Conservation (phyloP, 805 yeast species). For the Starmera pachycereana region DNA sequence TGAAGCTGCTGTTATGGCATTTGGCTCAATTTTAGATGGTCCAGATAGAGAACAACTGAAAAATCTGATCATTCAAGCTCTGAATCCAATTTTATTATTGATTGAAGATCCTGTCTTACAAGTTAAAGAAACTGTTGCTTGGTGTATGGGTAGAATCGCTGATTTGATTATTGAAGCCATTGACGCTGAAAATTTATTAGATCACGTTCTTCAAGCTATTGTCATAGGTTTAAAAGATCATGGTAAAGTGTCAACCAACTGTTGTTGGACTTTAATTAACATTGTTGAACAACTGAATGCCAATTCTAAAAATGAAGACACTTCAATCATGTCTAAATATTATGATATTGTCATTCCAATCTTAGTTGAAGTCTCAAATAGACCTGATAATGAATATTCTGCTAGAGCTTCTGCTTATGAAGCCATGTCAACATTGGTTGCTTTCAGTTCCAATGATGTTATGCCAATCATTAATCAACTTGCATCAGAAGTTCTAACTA, state of each 20-base stretch:
- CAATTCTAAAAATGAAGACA: conserved; percentile 34
- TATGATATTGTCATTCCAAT: conserved; percentile 62
- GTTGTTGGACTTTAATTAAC: conserved; percentile 96
- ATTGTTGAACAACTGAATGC: conserved; percentile 69
- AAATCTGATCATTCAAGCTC: conserved; percentile 66
- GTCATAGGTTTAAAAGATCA: conserved; percentile 79
- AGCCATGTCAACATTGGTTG: conserved; percentile 75
- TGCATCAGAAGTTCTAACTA: conserved; percentile 62
- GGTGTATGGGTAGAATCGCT: conserved; percentile 97
- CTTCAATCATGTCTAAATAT: conserved; percentile 65
- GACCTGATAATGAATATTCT: conserved; percentile 73
- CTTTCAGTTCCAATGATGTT: conserved; percentile 61
- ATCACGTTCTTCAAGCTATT: conserved; percentile 64
- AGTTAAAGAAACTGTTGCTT: conserved; percentile 94
- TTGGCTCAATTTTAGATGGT: conserved; percentile 94
- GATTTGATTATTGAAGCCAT: conserved; percentile 76
- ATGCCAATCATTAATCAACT: conserved; percentile 59
- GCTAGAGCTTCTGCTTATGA: conserved; percentile 96
- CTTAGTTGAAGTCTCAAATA: conserved; percentile 57
- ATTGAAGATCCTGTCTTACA: conserved; percentile 70
- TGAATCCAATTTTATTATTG: conserved; percentile 64
- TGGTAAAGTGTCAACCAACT: conserved; percentile 90
- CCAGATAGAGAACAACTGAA: conserved; percentile 69
- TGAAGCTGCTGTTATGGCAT: conserved; percentile 99
- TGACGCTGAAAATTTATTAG: conserved; percentile 53